These are phyloP conservation scores for Penicillium sp. DNA, from an alignment of 2,329 filamentous ascomycete species.

Conservation along the genomic window DNA sequence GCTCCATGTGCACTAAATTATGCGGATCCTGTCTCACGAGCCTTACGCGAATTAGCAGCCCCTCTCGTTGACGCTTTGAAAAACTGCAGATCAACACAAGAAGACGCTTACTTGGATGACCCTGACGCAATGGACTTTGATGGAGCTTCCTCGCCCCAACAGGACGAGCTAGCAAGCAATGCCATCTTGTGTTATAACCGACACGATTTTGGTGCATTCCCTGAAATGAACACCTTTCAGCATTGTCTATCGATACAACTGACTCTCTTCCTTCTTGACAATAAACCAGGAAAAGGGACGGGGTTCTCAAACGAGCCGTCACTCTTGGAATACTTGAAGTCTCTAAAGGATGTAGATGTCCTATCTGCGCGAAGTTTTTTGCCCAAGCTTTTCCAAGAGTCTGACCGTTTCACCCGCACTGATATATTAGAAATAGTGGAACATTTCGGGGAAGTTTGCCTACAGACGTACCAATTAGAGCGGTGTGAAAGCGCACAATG, in stretches of 20 bases:
- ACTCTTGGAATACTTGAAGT: conserved; percentile 34
- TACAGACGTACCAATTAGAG: conserved; percentile 58
- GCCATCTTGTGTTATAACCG: conserved; percentile 29
- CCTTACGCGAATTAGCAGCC: conserved; percentile 23
- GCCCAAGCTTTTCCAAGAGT: conserved; percentile 28
- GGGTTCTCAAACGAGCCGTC: conserved; percentile 4
- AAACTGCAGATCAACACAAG: conserved; percentile 21
- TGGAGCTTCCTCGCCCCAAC: conserved; percentile 28
- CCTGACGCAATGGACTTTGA: conserved; percentile 44
- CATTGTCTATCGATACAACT: conserved; percentile 33
- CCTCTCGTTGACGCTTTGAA: conserved; percentile 31
- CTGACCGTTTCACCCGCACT: conserved; percentile 25
- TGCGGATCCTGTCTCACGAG: conserved; percentile 19
- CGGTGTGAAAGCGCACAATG: conserved; percentile 70
- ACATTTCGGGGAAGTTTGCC: conserved; percentile 45
- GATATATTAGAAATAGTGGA: conserved; percentile 46
- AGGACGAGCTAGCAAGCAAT: conserved; percentile 21
- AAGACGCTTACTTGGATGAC: conserved; percentile 13
- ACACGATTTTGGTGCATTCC: conserved; percentile 26
- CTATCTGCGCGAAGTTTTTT: conserved; percentile 31
- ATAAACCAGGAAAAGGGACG: not conserved
- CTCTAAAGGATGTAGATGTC: conserved; percentile 35
- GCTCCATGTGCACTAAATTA: conserved; percentile 17
- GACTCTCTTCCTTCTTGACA: conserved; percentile 23
- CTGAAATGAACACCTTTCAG: conserved; percentile 33